A percentile compares a stretch with the other conserved stretches of the same genome.
Evolutionary conservation across 257 asterid species (phyloP).

Genomic region (Henckelia pumila): DNA sequence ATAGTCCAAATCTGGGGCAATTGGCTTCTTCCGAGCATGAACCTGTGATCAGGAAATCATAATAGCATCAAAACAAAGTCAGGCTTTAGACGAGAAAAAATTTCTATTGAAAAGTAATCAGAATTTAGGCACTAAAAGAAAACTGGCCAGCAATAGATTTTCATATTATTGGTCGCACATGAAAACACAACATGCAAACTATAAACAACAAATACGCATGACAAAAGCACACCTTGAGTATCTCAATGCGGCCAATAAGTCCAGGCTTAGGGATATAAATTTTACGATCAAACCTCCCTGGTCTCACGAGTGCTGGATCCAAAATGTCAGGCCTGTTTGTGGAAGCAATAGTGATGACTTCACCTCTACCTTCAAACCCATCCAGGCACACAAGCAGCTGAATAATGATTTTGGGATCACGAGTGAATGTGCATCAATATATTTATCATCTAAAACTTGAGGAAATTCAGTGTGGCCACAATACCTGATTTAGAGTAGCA

Average conservation of each 20-base stretch:
- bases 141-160: neutral
- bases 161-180: slow-evolving; percentile 1
- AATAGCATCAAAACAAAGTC: neutral
- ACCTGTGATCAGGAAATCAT: slow-evolving; percentile 47
- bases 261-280: slow-evolving; percentile 93
- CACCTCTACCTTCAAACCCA: slow-evolving; percentile 98
- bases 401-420: slow-evolving; percentile 32
- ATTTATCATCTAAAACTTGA: slow-evolving; percentile 21
- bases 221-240: slow-evolving; percentile 60
- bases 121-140: neutral
- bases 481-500: slow-evolving; percentile 96
- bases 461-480: slow-evolving; percentile 20
- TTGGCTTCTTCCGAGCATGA: slow-evolving; percentile 90
- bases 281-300: slow-evolving; percentile 93
- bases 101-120: neutral
- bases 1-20: slow-evolving; percentile 89
- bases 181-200: neutral
- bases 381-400: slow-evolving; percentile 97
- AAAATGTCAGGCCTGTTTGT: slow-evolving; percentile 95
- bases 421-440: slow-evolving; percentile 24
- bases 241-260: slow-evolving; percentile 79
- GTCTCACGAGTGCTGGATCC: slow-evolving; percentile 97
- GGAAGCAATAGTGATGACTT: slow-evolving; percentile 97
- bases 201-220: slow-evolving; percentile 16
- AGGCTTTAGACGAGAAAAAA: slow-evolving; percentile 7